Evolutionary conservation across 2,329 filamentous ascomycete genomes (phyloP).

Genomic region (Ophiostoma sp.): DNA sequence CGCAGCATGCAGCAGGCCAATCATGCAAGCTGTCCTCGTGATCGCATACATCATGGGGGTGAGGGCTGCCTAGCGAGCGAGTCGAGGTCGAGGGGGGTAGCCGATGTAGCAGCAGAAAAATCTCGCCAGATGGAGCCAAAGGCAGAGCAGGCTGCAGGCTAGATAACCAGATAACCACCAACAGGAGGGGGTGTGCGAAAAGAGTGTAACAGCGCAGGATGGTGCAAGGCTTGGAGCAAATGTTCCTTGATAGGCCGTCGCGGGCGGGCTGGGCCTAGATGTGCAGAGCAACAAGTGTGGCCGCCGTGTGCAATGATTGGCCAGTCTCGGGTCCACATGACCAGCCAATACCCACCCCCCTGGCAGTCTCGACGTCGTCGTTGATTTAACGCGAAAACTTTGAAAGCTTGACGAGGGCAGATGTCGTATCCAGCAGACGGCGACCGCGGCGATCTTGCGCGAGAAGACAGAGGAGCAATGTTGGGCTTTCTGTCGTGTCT

Average conservation of each 20-base stretch:
- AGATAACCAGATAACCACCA: background rate
- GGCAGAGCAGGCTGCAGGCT: background rate
- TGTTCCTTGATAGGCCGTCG: conserved; percentile 16
- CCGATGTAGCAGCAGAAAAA: background rate
- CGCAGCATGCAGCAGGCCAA: background rate
- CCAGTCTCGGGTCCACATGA: conserved; percentile 19
- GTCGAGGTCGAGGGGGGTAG: background rate
- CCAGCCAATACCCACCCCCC: conserved; percentile 25
- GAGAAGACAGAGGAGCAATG: background rate
- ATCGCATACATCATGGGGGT: conserved; percentile 10
- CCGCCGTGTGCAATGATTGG: conserved; percentile 23
- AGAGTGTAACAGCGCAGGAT: background rate
- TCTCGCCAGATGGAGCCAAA: background rate
- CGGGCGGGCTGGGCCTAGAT: conserved; percentile 20
- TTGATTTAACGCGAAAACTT: background rate
- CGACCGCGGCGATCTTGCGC: background rate
- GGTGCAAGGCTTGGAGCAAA: conserved; percentile 23
- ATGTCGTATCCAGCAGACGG: background rate
- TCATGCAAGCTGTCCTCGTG: conserved; percentile 14
- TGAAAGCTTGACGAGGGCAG: background rate
- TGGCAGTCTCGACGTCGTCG: conserved; percentile 2
- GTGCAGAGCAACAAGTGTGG: conserved; percentile 17
- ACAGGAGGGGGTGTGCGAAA: conserved; percentile 11
- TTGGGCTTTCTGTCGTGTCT: background rate
- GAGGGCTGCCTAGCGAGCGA: background rate